Evolutionary conservation across 176 grass and related monocot genomes (phyloP).

Genomic region (Urochloa ruziziensis): DNA sequence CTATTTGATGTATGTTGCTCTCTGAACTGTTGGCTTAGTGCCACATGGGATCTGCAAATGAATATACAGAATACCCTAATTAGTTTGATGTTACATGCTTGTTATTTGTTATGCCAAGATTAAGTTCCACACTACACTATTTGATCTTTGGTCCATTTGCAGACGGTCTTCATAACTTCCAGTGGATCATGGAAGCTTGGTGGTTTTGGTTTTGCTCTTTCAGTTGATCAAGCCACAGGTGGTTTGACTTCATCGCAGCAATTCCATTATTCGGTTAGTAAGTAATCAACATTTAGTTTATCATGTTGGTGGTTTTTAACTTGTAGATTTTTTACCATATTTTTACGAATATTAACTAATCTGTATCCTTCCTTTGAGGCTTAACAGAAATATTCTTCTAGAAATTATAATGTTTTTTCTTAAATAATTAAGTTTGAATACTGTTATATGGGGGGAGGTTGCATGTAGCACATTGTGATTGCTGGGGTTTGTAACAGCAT

Average conservation of each 20-base stretch:
- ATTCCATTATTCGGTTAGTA: conserved; percentile 98
- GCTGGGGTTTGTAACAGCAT: background rate
- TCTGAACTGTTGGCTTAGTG: background rate
- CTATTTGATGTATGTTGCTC: background rate
- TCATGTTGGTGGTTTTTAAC: background rate
- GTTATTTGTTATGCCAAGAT: background rate
- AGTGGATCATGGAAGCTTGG: conserved; percentile 99
- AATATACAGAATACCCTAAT: background rate
- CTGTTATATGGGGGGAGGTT: background rate
- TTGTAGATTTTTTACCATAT: conserved; percentile 19
- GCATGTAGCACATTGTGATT: background rate
- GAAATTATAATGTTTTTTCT: background rate
- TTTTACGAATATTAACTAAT: conserved; percentile 11
- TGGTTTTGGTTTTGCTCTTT: conserved; percentile 93
- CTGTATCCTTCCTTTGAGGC: background rate
- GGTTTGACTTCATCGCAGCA: conserved; percentile 73
- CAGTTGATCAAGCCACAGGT: conserved; percentile 71
- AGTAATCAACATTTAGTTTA: conserved; percentile 14
- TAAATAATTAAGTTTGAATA: background rate
- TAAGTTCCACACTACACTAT: background rate
- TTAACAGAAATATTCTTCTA: background rate
- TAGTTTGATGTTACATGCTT: conserved; percentile 9
- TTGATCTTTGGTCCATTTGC: conserved; percentile 28
- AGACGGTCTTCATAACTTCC: conserved; percentile 94
- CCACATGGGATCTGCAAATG: background rate